Base-by-base conservation (phyloP, 228 moss, liverwort and hornwort species). In the Sphagnum fallax region DNA sequence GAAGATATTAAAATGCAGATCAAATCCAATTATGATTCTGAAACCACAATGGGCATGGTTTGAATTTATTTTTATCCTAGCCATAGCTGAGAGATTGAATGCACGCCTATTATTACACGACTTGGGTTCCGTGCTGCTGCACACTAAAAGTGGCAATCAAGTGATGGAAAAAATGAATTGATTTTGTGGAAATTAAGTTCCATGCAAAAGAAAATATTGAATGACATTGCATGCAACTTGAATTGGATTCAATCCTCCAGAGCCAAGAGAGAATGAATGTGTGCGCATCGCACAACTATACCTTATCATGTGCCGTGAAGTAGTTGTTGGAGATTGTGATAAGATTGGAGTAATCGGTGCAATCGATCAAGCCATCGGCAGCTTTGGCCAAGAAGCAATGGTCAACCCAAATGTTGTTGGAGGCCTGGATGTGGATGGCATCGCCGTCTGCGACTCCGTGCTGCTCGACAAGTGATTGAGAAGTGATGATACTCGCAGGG, bases 301-400 rank as follows among this genome's bases (percentile, higher is more conserved):
- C 71, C 71, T 88, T 83, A 14, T 88, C 64, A 60, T 88, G 88
- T 10, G 77, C 47, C 16, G 80, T 78, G 70, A 88, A 82, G 52
- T 76, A 78, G 67, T 78, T 79, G 76, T 87, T 90, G 8, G 87
- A 85, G 11, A 83, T 83, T 50, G 90, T 79, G 6, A 87, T 68
- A 13, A 68, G 59, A 8, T 76, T 75, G 4, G 85, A 90, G 51
- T 81, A 82, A 53, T 62, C 0, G 6, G 79, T 85, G 32, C 75
- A 85, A 67, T 90, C 87, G 13, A 87, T 60, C 1, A 87, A 70
- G n/a, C 85, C 87, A 60, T 90, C 90, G 0, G 64, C 63, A 53
- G 79, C 75, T 62, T 60, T 81, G 4, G 85, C 13, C 8, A 90
- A 61, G 64, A 71, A 78, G 65, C 80, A 76, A 67, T 90, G 87